Evolutionary conservation across 352 stramenopile genomes (phyloP).

Genomic region (Globisporangium solare): DNA sequence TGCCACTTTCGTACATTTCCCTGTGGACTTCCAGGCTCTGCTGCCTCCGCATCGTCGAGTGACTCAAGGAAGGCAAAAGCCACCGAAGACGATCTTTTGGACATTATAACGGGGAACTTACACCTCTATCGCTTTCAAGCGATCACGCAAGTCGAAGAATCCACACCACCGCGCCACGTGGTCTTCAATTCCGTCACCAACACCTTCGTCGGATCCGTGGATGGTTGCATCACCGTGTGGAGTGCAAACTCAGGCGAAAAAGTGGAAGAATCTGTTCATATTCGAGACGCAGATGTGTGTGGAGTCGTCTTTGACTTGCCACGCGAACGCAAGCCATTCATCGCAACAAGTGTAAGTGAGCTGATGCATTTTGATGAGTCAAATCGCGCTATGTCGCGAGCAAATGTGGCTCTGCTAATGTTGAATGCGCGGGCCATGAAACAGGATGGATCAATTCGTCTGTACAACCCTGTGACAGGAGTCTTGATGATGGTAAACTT

Average conservation of each 20-base stretch:
- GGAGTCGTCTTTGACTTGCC: conserved; percentile 54
- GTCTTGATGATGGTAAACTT: conserved; percentile 36
- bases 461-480: conserved; percentile 71
- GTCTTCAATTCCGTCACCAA: conserved; percentile 60
- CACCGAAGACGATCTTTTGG: conserved; percentile 24
- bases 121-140: conserved; percentile 51
- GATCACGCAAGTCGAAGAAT: conserved; percentile 29
- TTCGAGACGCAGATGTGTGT: conserved; percentile 52
- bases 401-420: too few species aligned
- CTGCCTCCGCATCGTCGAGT: not conserved
- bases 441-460: conserved; percentile 52
- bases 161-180: conserved; percentile 33
- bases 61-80: conserved; percentile 5
- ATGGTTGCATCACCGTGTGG: conserved; percentile 62
- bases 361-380: too few species aligned
- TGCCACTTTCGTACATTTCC: conserved; percentile 47
- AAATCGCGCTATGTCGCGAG: too few species aligned
- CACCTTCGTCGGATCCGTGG: conserved; percentile 51
- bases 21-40: conserved; percentile 7
- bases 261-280: conserved; percentile 41
- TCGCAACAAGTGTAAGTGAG: conserved; percentile 54
- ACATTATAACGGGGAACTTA: conserved; percentile 53
- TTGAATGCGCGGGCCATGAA: not conserved
- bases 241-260: conserved; percentile 57
- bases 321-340: conserved; percentile 61